A percentile compares a stretch with the other conserved stretches of the same genome.
phyloP scores from a whole-genome alignment of 345 rosid genomes.

The Linum trigynum region DNA sequence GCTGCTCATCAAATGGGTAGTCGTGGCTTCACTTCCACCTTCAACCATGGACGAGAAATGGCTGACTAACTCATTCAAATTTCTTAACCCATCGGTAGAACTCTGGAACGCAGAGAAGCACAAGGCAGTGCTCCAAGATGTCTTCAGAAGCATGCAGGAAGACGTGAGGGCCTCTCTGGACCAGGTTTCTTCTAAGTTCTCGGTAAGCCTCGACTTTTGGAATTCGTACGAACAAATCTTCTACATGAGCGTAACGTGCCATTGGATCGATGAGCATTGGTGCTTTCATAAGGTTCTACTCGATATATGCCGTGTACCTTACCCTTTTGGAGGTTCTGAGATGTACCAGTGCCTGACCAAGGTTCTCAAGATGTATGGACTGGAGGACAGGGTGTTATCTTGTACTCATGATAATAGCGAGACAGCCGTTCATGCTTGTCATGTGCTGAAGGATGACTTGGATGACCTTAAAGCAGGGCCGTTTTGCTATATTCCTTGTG shows the following conservation, averaged over 20 bases:
- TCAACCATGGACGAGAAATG: constrained; percentile 68
- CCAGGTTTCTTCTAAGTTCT: constrained; percentile 66
- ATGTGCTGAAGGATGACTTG: constrained; percentile 58
- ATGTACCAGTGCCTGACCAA: constrained; percentile 48
- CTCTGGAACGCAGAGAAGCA: constrained; percentile 72
- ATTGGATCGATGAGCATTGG: constrained; percentile 88
- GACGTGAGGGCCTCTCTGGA: constrained; percentile 60
- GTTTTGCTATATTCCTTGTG: constrained; percentile 86
- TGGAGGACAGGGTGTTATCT: constrained; percentile 65
- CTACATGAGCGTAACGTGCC: constrained; percentile 78
- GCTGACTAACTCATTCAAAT: constrained; percentile 72
- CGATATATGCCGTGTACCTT: constrained; percentile 67
- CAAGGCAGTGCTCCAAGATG: constrained; percentile 53
- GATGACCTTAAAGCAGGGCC: constrained; percentile 65
- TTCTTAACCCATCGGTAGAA: constrained; percentile 64
- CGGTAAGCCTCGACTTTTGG: constrained; percentile 73
- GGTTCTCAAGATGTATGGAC: constrained; percentile 53
- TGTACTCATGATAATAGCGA: constrained; percentile 91
- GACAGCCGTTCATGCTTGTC: constrained; percentile 71
- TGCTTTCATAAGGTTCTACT: constrained; percentile 57
- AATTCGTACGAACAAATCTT: constrained; percentile 57
- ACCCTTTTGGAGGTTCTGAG: constrained; percentile 63
- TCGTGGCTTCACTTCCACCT: constrained; percentile 73
- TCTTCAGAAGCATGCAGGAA: constrained; percentile 87
- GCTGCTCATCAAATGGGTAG: constrained; percentile 82